phyloP scores from a whole-genome alignment of 495 filamentous ascomycete species.

The Penicillium antarcticum region DNA sequence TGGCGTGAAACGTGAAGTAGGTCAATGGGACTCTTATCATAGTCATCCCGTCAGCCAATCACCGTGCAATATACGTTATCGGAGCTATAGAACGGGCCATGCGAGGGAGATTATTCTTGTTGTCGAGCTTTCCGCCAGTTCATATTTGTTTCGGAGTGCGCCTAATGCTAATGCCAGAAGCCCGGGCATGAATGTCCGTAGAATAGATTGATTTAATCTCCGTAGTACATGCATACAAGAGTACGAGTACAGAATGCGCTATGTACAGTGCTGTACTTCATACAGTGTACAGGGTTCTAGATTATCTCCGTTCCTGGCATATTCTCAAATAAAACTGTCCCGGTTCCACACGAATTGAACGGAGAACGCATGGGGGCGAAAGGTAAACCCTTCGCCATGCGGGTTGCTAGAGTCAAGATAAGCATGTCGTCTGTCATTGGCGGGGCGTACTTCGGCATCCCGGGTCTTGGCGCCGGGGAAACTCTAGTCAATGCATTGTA shows the following conservation, averaged over 20 bases:
- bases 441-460: conserved; percentile 20
- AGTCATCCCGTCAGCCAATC: conserved; percentile 9
- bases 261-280: no score
- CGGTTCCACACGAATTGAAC: conserved; percentile 9
- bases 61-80: conserved; percentile 1
- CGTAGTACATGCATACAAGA: no score
- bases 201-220: no score
- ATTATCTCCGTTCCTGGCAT: neutral
- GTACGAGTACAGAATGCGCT: no score
- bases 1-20: neutral
- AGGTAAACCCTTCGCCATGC: conserved; percentile 5
- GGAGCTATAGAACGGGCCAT: neutral
- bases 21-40: conserved; percentile 12
- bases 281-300: neutral
- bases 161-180: no score
- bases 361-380: conserved; percentile 15
- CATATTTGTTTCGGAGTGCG: no score
- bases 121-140: neutral
- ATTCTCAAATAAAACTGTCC: neutral
- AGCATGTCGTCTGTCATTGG: conserved; percentile 26
- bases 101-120: neutral
- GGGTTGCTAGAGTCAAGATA: conserved; percentile 23
- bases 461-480: conserved; percentile 7
- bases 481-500: neutral
- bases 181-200: no score